phyloP scores from a whole-genome alignment of 495 filamentous ascomycete species.

The Cercophora newfieldiana region DNA sequence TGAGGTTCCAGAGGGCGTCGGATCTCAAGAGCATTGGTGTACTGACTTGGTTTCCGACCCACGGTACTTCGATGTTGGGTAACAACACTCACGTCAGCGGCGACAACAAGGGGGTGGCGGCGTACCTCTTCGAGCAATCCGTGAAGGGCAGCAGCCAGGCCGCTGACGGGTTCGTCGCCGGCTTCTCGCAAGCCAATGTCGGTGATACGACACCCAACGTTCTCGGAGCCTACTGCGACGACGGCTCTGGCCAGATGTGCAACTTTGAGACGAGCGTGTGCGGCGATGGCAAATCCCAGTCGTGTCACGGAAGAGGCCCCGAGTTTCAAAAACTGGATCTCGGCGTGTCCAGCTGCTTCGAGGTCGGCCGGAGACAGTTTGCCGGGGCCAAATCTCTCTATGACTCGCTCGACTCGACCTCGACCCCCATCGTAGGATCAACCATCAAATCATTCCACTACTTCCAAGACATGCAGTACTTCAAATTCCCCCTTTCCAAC shows the following conservation, averaged over 20 bases:
- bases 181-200: constrained; percentile 92
- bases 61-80: constrained; percentile 87
- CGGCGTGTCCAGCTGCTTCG: constrained; percentile 71
- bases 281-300: constrained; percentile 63
- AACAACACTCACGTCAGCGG: constrained; percentile 93
- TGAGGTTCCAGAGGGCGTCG: constrained; percentile 73
- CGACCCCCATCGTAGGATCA: constrained; percentile 47
- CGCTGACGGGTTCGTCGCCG: constrained; percentile 78
- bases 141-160: constrained; percentile 51
- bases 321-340: constrained; percentile 68
- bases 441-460: constrained; percentile 65
- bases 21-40: constrained; percentile 76
- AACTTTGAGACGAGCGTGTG: constrained; percentile 80
- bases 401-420: constrained; percentile 43
- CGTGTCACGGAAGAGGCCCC: constrained; percentile 82
- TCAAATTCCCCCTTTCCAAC: constrained; percentile 69
- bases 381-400: constrained; percentile 62
- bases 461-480: constrained; percentile 63
- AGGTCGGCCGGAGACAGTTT: constrained; percentile 70
- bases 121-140: constrained; percentile 78
- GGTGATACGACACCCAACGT: constrained; percentile 92
- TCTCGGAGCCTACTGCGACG: constrained; percentile 80
- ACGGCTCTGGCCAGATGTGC: constrained; percentile 68
- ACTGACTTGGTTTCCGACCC: constrained; percentile 90
- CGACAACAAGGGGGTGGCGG: constrained; percentile 96